These are phyloP conservation scores for Populus davidiana DNA, from an alignment of 345 rosid genomes.

Conservation along the genomic window DNA sequence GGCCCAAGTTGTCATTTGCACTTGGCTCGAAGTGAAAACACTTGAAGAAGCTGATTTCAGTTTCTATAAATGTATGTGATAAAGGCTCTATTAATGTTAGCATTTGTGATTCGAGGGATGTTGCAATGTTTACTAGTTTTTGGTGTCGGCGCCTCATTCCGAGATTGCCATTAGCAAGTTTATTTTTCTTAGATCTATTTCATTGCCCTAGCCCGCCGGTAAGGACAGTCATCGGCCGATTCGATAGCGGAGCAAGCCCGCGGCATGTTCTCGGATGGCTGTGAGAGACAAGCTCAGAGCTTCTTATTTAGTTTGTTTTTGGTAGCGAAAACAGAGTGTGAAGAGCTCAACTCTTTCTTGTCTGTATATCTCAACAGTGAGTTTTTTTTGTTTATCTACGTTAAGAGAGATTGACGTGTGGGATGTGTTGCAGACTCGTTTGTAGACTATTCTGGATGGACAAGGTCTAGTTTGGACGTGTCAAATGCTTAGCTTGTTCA, in stretches of 20 bases:
- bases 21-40: conserved; percentile 67
- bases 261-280: not conserved
- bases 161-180: not conserved
- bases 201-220: not conserved
- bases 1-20: conserved; percentile 90
- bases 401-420: too few species aligned
- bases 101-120: not conserved
- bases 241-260: too few species aligned
- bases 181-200: not conserved
- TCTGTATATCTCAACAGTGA: too few species aligned
- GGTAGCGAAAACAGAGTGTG: too few species aligned
- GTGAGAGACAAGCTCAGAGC: not conserved
- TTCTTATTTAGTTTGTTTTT: not conserved
- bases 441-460: too few species aligned
- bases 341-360: too few species aligned
- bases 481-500: too few species aligned
- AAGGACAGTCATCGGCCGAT: not conserved
- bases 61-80: not conserved
- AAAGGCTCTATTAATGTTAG: not conserved
- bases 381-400: too few species aligned
- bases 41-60: not conserved
- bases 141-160: not conserved
- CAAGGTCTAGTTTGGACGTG: too few species aligned
- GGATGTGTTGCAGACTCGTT: too few species aligned
- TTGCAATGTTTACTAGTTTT: not conserved